Evolutionary conservation across 768 basidiomycete species (phyloP), one percentile per base, ranked within the genome.

Genomic region (Lactarius hatsudake): DNA sequence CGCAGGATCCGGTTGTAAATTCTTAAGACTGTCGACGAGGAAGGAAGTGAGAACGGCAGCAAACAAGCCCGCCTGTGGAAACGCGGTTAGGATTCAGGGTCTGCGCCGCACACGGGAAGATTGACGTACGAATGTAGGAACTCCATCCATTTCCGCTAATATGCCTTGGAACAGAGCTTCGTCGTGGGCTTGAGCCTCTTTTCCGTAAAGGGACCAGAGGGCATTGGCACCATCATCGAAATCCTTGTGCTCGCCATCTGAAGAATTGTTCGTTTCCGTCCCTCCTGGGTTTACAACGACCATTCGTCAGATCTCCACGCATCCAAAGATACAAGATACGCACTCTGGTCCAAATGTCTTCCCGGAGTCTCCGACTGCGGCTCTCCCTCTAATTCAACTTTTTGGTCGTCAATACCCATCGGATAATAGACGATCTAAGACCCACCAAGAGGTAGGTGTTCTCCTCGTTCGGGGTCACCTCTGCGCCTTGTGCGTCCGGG

Each of bases 11-110:
- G n/a, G 1, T 48, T 48, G 45, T 9, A 48, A n/a, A n/a, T n/a
- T n/a, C 10, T n/a, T 1, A n/a, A n/a, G 7, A 10, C 45, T 48
- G n/a, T 48, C 20, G 9, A 48, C 45, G 23, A 61, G 20, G 26
- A 66, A 66, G 5, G 60, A 30, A 0, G 65, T 48, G 26, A 66
- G 42, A 28, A 45, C 54, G 9, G 54, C 60, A 13, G 65, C 56
- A 23, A 66, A 66, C 53, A 66, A 32, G 5, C 65, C 65, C 3
- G 65, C 42, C 65, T 66, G 38, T 5, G 36, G 57, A 15, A 23
- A 48, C n/a, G 18, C 20, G n/a, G 87, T 9, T 23, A 4, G 1
- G n/a, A 12, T 12, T 48, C n/a, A 8, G 34, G 23, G 10, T 23
- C 9, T 23, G 12, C 4, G 9, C 3, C 23, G 13, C 1, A 38